These are phyloP conservation scores for Hawksworthiomyces lignivorus DNA, from an alignment of 2,329 filamentous ascomycete species.

Conservation along the genomic window DNA sequence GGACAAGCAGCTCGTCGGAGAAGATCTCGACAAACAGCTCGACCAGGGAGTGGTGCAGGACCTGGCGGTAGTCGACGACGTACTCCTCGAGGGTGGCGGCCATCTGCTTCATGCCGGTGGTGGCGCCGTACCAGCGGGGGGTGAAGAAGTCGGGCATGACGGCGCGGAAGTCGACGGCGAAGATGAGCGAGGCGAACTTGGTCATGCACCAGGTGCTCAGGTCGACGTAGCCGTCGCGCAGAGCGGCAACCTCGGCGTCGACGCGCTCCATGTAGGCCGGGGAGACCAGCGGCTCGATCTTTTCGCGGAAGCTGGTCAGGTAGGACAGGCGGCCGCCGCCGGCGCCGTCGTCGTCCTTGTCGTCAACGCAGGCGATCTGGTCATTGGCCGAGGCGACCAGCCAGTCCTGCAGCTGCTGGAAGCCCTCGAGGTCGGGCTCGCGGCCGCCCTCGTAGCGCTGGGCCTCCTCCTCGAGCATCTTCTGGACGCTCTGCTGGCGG, in stretches of 20 bases:
- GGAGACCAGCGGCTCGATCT: constrained; percentile 74
- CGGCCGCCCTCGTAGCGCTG: constrained; percentile 57
- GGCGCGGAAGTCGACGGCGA: constrained; percentile 77
- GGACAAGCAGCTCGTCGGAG: constrained; percentile 79
- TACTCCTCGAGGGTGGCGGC: constrained; percentile 94
- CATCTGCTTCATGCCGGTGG: constrained; percentile 86
- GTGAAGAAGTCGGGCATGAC: constrained; percentile 91
- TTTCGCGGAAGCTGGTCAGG: constrained; percentile 75
- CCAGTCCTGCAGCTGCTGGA: constrained; percentile 87
- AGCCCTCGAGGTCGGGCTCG: constrained; percentile 51
- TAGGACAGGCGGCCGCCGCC: constrained; percentile 56
- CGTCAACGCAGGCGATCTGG: constrained; percentile 96
- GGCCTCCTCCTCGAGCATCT: constrained; percentile 80
- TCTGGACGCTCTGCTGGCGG: constrained; percentile 80
- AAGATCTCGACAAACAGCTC: constrained; percentile 93
- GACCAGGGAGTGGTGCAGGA: constrained; percentile 77
- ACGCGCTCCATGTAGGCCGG: constrained; percentile 71
- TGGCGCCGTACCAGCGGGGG: constrained; percentile 69
- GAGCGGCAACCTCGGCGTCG: constrained; percentile 60
- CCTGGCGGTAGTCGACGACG: constrained; percentile 73
- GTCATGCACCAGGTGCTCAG: constrained; percentile 87
- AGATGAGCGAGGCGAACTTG: constrained; percentile 79
- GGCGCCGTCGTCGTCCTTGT: constrained; percentile 59
- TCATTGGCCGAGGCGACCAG: constrained; percentile 95
- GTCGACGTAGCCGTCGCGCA: constrained; percentile 91